Percentiles rank a stretch among this genome's conserved stretches.
phyloP scores from a whole-genome alignment of 495 filamentous ascomycete species.

The Aspergillus affinis region DNA sequence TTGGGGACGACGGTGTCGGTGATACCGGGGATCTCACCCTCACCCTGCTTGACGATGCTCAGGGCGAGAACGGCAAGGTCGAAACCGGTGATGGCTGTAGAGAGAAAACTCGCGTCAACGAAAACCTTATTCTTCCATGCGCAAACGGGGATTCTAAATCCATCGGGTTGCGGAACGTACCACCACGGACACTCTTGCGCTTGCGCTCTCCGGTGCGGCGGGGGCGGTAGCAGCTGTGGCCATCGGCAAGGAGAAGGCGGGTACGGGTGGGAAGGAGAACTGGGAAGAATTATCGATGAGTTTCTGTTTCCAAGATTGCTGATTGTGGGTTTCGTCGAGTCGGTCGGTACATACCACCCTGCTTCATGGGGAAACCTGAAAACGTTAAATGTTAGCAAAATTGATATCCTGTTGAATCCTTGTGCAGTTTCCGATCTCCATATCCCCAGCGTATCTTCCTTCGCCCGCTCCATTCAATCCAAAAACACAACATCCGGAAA shows the following conservation, averaged over 20 bases:
- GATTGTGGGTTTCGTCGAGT: conserved; percentile 15
- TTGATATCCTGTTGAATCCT: conserved; percentile 4
- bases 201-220: conserved; percentile 97
- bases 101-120: conserved; percentile 20
- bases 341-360: conserved; percentile 66
- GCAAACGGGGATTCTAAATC: not conserved
- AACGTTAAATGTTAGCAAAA: conserved; percentile 27
- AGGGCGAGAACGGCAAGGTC: conserved; percentile 93
- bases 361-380: conserved; percentile 96
- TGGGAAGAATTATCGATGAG: conserved; percentile 34
- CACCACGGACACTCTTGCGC: conserved; percentile 96
- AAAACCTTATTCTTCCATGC: conserved; percentile 2
- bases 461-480: not conserved
- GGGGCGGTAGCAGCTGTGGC: conserved; percentile 91
- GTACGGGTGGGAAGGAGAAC: conserved; percentile 94
- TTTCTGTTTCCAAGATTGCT: conserved; percentile 20
- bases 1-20: conserved; percentile 98
- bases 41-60: conserved; percentile 95
- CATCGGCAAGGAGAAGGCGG: conserved; percentile 86
- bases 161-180: conserved; percentile 34
- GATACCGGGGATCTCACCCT: conserved; percentile 85
- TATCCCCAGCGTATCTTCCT: conserved; percentile 4
- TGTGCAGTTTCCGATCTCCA: not conserved
- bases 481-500: not conserved
- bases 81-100: conserved; percentile 77